Evolutionary conservation across 176 grass and related monocot genomes (phyloP), one percentile per base, ranked within the genome.

Genomic region (Zizania latifolia): DNA sequence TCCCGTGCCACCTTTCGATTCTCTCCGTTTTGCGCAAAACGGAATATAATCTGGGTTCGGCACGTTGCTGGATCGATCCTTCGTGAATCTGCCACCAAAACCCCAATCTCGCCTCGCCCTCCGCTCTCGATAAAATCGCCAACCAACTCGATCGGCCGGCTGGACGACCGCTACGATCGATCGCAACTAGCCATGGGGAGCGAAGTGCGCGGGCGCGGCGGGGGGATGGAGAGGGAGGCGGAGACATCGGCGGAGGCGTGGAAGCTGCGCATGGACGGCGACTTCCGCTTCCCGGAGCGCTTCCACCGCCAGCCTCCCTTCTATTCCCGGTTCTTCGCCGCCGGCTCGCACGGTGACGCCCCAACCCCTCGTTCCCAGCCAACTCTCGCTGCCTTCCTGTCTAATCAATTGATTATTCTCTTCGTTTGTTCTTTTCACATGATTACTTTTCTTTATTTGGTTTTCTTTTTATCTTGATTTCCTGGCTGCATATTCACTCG

Each of bases 251-350:
- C 62, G 11, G 51, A 22, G 27, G 0, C 84, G 46, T 64, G 62
- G 56, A 78, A 78, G 82, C 72, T 83, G 64, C 66, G 76, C 38
- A 85, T 90, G 45, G 81, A 30, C 22, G 78, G 79, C 76, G 62
- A 55, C 61, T 57, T 90, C 78, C 57, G 46, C 29, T 15, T 76
- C 9, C 73, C 74, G 1, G 85, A 90, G 33, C 55, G 54, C 74
- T 48, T 76, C 46, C 46, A 78, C 68, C 56, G 78, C 13, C 85
- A 48, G 27, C 55, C 88, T 19, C 83, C 79, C 13, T 66, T 88
- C 65, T 65, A 81, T 74, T 63, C 79, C 65, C 57, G 75, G 51
- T 10, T 88, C 63, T 75, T 94, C 71, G 74, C 15, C 75, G 75
- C 19, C 44, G 10, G 26, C 6, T 34, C 70, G 3, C 38, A 82